Evolutionary conservation across 495 filamentous ascomycete genomes (phyloP), one percentile per base, ranked within the genome.

Genomic region (Hyaloscypha bicolor): DNA sequence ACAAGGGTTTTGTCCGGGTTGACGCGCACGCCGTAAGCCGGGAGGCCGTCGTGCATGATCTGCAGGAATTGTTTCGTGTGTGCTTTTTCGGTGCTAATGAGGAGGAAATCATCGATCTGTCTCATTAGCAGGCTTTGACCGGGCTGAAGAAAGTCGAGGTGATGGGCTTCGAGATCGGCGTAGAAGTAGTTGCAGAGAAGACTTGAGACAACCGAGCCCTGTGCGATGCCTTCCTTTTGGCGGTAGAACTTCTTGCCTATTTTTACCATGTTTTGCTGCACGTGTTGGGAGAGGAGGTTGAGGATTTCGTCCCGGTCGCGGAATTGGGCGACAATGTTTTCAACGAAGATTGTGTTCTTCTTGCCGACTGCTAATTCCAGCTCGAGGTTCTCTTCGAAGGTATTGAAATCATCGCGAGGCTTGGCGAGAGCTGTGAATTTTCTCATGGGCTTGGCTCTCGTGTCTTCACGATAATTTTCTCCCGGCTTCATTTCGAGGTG

Each of bases 181-280:
- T 97, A 98, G 74, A 97, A 96, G 74, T 94, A 92, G 75, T 93
- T 98, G 82, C 96, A 97, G 0, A 99, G 82, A 35, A 92, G 80
- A 58, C 86, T 90, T 11, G 93, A 97, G 30, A 99, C 73, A 0
- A 97, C 83, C 0, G 93, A 97, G 42, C 95, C 95, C 76, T 99
- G 95, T 0, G 95, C 93, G 29, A 99, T 97, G 16, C 95, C 95
- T 37, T 85, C 80, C 72, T 89, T 93, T 71, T 98, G 95, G 14
- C 93, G 86, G 72, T 92, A 97, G 77, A 88, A 95, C 61, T 90
- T 91, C 80, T 94, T 94, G 30, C 93, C 94, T 60, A 97, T 89
- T 69, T 91, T 93, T 75, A 98, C 86, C 33, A 97, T 80, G 71
- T 98, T 97, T 45, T 86, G 83, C 52, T 86, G 81, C 12, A 98